Conservation (phyloP, 805 yeast genomes). For the Candida glaebosa region DNA sequence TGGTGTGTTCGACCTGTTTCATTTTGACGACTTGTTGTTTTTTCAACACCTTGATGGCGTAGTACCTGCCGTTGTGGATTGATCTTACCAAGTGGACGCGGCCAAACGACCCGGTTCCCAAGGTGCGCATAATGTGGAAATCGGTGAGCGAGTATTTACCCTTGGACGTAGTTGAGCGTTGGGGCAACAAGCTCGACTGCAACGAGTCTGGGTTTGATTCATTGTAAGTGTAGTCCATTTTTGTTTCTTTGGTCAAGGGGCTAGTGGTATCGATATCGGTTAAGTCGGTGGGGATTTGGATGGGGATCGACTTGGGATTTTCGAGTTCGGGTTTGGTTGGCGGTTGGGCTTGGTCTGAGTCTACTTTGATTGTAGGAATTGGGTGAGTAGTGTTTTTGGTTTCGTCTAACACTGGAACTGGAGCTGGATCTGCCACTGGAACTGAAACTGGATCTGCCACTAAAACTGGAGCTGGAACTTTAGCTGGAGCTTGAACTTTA, state of each 20-base stretch:
- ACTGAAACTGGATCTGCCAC: too few relatives aligned
- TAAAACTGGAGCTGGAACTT: too few relatives aligned
- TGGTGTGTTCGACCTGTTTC: conserved; percentile 64
- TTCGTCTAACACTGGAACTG: too few relatives aligned
- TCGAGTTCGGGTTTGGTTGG: neutral
- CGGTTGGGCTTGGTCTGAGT: conserved; percentile 5
- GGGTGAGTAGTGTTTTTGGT: too few relatives aligned
- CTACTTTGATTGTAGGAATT: neutral
- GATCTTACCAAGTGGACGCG: conserved; percentile 57
- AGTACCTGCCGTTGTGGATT: conserved; percentile 56
- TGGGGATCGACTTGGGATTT: conserved; percentile 6
- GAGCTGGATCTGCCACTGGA: too few relatives aligned
- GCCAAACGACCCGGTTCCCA: conserved; percentile 63
- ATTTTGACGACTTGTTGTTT: conserved; percentile 56
- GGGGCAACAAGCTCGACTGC: conserved; percentile 31
- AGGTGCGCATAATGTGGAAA: conserved; percentile 53
- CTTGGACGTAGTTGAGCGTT: conserved; percentile 43
- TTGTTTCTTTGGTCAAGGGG: neutral
- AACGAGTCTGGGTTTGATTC: conserved; percentile 22
- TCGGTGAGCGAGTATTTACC: conserved; percentile 57
- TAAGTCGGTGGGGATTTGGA: conserved; percentile 9
- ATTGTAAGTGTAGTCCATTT: neutral
- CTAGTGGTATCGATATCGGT: conserved; percentile 7
- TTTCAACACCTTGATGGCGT: conserved; percentile 57
- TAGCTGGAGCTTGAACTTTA: too few relatives aligned